Conservation (phyloP, 1,284 basidiomycete genomes). For the Violaceomyces palustris region DNA sequence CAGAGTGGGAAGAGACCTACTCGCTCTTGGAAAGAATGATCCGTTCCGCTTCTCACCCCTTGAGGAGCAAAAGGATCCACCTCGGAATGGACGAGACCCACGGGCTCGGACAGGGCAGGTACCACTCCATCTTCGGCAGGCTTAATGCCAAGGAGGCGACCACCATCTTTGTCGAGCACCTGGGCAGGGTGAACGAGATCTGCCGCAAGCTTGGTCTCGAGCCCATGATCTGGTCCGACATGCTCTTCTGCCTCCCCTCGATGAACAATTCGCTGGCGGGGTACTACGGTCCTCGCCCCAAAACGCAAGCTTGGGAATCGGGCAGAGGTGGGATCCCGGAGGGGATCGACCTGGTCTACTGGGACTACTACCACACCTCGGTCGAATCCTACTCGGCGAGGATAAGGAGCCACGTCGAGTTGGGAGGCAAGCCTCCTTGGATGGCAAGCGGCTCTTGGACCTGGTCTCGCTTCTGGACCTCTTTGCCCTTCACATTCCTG, state of each 20-base stretch:
- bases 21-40: constrained; percentile 50
- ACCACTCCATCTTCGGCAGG: constrained; percentile 48
- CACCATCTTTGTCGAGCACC: constrained; percentile 34
- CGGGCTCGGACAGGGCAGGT: constrained; percentile 52
- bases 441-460: constrained; percentile 54
- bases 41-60: constrained; percentile 39
- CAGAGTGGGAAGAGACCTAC: constrained; percentile 50
- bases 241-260: constrained; percentile 54
- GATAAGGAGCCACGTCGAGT: constrained; percentile 50
- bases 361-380: constrained; percentile 48
- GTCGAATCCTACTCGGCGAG: constrained; percentile 44
- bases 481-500: constrained; percentile 54
- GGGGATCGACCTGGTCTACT: constrained; percentile 48
- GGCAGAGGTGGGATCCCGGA: constrained; percentile 44
- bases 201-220: constrained; percentile 34
- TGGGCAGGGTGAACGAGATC: constrained; percentile 50
- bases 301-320: constrained; percentile 28
- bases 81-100: constrained; percentile 47
- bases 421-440: constrained; percentile 48
- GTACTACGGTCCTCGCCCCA: constrained; percentile 51
- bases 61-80: constrained; percentile 48
- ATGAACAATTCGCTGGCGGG: constrained; percentile 52
- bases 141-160: constrained; percentile 48
- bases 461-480: constrained; percentile 54
- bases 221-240: constrained; percentile 53